Percentiles rank a stretch among this genome's conserved stretches.
These are phyloP conservation scores for Cyanidiococcus yangmingshanensis DNA, from an alignment of 23 red algal species.

Conservation along the genomic window DNA sequence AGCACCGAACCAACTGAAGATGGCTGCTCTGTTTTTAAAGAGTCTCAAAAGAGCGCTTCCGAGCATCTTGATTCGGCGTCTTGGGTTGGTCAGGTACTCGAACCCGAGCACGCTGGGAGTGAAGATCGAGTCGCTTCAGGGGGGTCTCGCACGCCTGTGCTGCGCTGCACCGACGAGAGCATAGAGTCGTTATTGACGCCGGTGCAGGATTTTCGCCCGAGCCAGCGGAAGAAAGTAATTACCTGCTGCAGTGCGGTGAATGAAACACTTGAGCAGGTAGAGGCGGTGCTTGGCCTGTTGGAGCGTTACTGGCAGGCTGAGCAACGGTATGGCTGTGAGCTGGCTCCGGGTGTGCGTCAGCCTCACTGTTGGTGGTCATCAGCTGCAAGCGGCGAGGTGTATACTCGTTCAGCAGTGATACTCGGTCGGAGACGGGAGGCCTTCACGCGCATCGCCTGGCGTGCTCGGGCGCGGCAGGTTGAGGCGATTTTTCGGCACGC, in stretches of 20 bases:
- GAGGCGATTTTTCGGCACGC: neutral
- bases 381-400: neutral
- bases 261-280: neutral
- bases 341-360: neutral
- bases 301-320: conserved; percentile 4
- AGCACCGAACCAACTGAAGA: too few species aligned
- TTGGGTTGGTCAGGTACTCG: too few species aligned
- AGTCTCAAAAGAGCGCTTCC: too few species aligned
- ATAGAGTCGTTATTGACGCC: neutral
- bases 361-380: neutral
- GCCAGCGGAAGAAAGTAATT: neutral
- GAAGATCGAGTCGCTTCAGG: too few species aligned
- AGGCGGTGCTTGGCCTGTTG: neutral
- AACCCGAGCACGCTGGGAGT: too few species aligned
- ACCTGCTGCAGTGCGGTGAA: neutral
- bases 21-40: too few species aligned
- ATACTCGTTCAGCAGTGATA: neutral
- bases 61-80: too few species aligned
- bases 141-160: neutral
- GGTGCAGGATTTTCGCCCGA: neutral
- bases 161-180: neutral
- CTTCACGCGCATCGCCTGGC: neutral
- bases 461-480: neutral
- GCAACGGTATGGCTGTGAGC: neutral
- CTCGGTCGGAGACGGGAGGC: neutral